A percentile compares a stretch with the other conserved stretches of the same genome.
phyloP scores from a whole-genome alignment of 2,329 filamentous ascomycete species.

The Nothophaeocryptopus gaeumannii region DNA sequence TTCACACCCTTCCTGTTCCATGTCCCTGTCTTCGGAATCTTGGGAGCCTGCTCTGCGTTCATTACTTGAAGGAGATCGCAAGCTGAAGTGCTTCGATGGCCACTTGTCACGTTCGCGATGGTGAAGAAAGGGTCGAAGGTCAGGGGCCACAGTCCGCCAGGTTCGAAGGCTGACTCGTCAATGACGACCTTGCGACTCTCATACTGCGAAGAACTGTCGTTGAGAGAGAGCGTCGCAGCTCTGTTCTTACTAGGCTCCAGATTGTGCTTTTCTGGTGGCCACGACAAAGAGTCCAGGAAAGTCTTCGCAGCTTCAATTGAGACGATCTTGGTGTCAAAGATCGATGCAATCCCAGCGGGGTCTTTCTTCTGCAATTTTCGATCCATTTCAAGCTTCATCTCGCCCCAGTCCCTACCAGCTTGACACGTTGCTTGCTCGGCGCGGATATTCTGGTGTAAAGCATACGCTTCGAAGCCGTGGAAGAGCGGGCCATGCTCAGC shows the following conservation, averaged over 20 bases:
- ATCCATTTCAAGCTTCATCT: constrained; percentile 11
- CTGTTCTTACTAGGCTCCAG: constrained; percentile 5
- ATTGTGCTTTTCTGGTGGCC: background rate
- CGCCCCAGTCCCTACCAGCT: background rate
- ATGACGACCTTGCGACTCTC: background rate
- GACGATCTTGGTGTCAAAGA: constrained; percentile 14
- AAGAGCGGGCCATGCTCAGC: constrained; percentile 19
- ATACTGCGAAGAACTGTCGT: too few species aligned
- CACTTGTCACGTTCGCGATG: constrained; percentile 13
- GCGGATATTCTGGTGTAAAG: constrained; percentile 10
- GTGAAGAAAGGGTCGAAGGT: constrained; percentile 23
- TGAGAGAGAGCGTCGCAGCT: constrained; percentile 4
- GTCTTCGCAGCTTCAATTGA: constrained; percentile 6
- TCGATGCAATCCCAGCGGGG: background rate
- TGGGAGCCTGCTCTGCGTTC: background rate
- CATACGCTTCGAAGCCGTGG: background rate
- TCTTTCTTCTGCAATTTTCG: background rate
- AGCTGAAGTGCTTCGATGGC: background rate
- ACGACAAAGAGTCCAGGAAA: constrained; percentile 1
- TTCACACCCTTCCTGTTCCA: constrained; percentile 1
- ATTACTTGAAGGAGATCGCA: constrained; percentile 14
- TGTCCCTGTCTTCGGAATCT: constrained; percentile 6
- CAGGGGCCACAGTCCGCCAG: constrained; percentile 18
- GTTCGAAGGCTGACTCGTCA: constrained; percentile 4
- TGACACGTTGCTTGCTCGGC: constrained; percentile 14